Base-by-base conservation (phyloP, 257 asterid genomes). In the Ocimum tenuiflorum region DNA sequence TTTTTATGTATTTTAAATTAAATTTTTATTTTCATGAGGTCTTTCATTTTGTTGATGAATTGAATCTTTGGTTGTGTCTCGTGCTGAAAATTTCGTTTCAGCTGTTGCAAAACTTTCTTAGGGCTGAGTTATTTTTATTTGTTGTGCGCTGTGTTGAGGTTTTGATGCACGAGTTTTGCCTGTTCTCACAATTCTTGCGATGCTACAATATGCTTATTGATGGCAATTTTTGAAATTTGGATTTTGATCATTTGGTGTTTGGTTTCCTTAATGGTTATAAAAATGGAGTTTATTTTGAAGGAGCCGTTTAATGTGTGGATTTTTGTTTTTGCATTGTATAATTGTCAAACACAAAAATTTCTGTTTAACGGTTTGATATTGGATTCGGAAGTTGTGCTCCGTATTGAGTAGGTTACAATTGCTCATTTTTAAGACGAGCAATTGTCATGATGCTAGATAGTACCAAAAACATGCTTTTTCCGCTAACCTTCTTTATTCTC, bases 41-140 rank as follows among this genome's bases (percentile, higher is more conserved):
- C 3, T 27, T 27, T 39, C 19, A 4, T 38, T 39, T 36, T 12
- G 29, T 20, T n/a, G 35, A 41, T 39, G 9, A 12, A 59, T 38
- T 39, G 50, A 18, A 31, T 39, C 17, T 6, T 20, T n/a, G n/a
- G 49, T 22, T 59, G 65, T 59, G 51, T 58, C 38, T 58, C 18
- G 12, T 20, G 14, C 19, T 23, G 67, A 67, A 53, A 35, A 35
- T 45, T 55, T 35, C 29, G 19, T 74, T 60, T 68, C 23, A 14
- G 62, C 38, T 62, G 65, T 55, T 68, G 35, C 14, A 48, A 17
- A 69, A n/a, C 14, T 41, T 12, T 43, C 3, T 20, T 42, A 22
- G 67, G 31, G 36, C 53, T 69, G 63, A 13, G 9, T 46, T 23
- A 6, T 42, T n/a, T 17, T 55, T 69, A 76, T 55, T 54, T 29